phyloP scores from a whole-genome alignment of 805 yeast genomes.

The Henningerozyma blattae region DNA sequence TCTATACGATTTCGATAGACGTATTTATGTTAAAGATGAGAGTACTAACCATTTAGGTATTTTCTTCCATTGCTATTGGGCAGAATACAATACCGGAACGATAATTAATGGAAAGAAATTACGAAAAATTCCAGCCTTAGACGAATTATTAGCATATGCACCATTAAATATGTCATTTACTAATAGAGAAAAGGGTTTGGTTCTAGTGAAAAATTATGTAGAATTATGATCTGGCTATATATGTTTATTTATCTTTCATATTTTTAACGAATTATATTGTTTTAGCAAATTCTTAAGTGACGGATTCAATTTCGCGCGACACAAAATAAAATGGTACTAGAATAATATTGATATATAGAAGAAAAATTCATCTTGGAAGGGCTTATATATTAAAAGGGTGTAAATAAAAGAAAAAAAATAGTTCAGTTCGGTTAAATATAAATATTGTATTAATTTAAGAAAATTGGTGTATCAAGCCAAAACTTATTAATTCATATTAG shows the following conservation, averaged over 20 bases:
- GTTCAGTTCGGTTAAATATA: too few species aligned
- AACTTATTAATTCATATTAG: too few species aligned
- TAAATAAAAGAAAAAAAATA: too few species aligned
- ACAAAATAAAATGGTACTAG: too few species aligned
- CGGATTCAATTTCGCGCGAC: background rate
- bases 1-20: slow-evolving; percentile 27
- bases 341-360: too few species aligned
- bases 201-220: slow-evolving; percentile 41
- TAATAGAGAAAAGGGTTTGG: slow-evolving; percentile 57
- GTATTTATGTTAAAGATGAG: slow-evolving; percentile 22
- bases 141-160: slow-evolving; percentile 54
- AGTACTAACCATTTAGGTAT: slow-evolving; percentile 37
- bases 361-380: too few species aligned
- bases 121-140: slow-evolving; percentile 54
- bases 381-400: too few species aligned
- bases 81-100: slow-evolving; percentile 45
- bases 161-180: slow-evolving; percentile 57
- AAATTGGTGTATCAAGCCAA: too few species aligned
- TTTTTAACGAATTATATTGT: background rate
- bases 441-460: too few species aligned
- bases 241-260: background rate
- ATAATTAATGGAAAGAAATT: slow-evolving; percentile 27
- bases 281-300: background rate
- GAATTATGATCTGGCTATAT: slow-evolving; percentile 21
- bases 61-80: slow-evolving; percentile 62